Evolutionary conservation across 805 yeast species (phyloP), one percentile per base, ranked within the genome.

Genomic region (Candida arabinofermentans): DNA sequence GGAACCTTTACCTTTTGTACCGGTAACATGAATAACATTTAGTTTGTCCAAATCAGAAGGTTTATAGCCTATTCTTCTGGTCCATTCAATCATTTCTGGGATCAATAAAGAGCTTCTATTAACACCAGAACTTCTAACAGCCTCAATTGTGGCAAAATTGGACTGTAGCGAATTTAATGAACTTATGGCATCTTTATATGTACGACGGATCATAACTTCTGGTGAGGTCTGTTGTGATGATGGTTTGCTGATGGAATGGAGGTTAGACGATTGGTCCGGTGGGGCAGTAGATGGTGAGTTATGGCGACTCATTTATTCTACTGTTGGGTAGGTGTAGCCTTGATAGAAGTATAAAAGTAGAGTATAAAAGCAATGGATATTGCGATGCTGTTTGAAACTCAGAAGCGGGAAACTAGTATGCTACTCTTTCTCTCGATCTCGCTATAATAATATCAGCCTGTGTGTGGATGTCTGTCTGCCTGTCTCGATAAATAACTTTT

Each of bases 1-100:
- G 0, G 97, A 89, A 1, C 99, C 99, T 66, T 93, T 93, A 12
- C 99, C 99, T 61, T 93, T 93, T 1, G 99, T 93, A 17, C 99
- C 99, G 0, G 99, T 90, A 27, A 95, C 83, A 58, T 93, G 99
- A 32, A 93, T 74, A 2, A 89, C 73, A 53, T 90, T 90, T 53
- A 93, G 62, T 46, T 64, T 72, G 64, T 90, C 78, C 58, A 87
- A 79, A 48, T 86, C 95, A 3, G 66, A 52, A 2, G 86, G 79
- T 24, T 64, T 53, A 53, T 83, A 83, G 0, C 91, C 95, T 9
- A 80, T 71, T 46, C 91, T 67, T 40, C 85, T 67, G 4, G 80
- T 68, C 88, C 89, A 86, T 56, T 85, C 93, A 24, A 74, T 62
- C 85, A 93, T 93, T 60, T 93, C 97, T 18, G 84, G 83, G 36